Base-by-base conservation (phyloP, 2,329 filamentous ascomycete species). In the Seiridium cupressi region DNA sequence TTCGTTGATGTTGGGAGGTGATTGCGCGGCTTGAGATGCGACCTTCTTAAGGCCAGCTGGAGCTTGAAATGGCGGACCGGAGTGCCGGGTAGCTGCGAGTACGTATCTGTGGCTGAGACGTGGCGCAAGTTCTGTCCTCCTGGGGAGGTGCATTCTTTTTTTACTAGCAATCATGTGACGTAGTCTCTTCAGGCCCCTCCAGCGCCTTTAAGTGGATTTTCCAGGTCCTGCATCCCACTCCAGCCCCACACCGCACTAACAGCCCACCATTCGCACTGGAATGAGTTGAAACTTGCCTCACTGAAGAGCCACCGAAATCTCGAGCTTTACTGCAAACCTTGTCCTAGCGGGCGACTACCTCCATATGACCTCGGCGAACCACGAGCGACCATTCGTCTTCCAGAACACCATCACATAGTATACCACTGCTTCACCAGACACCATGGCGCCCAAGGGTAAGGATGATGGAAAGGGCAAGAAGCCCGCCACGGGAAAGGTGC, bases 361-460 rank as follows among this genome's bases (percentile, higher is more conserved):
- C 38, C 38, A 13, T 13, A 42, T 26, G 18, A 26, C 18, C 18
- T 26, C 18, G 18, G 18, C 18, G 18, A 26, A 26, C 18, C 18
- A 26, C 31, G 18, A 13, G 11, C 26, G 18, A 35, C 26, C 18
- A 26, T 26, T 26, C 18, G 18, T 26, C 18, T 26, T 26, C 18
- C 18, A 26, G 18, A 26, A 32, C 5, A 49, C 9, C 9, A 13
- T 32, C 47, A 5, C 47, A 4, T 13, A 4, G 35, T 34, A n/a
- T n/a, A 38, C 34, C 36, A 5, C 44, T n/a, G 73, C 77, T 26
- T 26, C 18, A 26, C 18, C 2, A 26, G 18, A 26, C 18, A 26
- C 18, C 18, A 93, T 93, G 90, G 81, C 90, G 74, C 90, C 90
- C 61, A 93, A 93, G 75, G 84, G 83, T 69, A 81, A 85, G 59